phyloP scores from a whole-genome alignment of 352 stramenopile species.

The Phytopythium ostracodes region DNA sequence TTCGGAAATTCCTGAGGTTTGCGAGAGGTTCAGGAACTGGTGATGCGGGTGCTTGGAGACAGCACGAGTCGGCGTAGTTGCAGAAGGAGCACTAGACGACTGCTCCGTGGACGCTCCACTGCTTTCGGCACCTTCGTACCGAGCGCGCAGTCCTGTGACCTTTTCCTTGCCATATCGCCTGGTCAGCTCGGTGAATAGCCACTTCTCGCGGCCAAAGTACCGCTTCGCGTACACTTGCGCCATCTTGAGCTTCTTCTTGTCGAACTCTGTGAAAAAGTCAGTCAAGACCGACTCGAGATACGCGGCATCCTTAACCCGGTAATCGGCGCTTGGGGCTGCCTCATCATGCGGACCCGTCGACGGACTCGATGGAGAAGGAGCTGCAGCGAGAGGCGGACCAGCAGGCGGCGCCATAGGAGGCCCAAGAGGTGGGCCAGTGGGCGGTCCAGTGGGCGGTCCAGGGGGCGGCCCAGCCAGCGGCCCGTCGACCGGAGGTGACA shows the following conservation, averaged over 20 bases:
- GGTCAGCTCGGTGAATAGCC: conserved; percentile 58
- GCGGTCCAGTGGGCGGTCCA: no score
- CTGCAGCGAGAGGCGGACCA: conserved; percentile 4
- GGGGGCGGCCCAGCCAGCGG: not conserved
- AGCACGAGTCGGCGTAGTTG: conserved; percentile 1
- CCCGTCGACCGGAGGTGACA: not conserved
- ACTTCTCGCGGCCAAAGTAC: conserved; percentile 65
- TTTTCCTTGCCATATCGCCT: conserved; percentile 56
- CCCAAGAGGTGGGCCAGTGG: conserved; percentile 1
- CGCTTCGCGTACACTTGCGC: conserved; percentile 58
- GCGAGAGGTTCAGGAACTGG: conserved; percentile 19
- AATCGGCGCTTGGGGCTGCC: not conserved
- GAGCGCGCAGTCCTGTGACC: conserved; percentile 32
- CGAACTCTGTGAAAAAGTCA: conserved; percentile 60
- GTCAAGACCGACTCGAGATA: conserved; percentile 52
- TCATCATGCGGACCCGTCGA: not conserved
- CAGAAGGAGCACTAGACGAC: not conserved
- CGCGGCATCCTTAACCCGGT: conserved; percentile 9
- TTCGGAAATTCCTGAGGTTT: not conserved
- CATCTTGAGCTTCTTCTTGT: conserved; percentile 59
- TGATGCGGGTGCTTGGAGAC: conserved; percentile 19
- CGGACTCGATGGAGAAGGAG: not conserved
- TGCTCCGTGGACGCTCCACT: not conserved
- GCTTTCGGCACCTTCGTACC: conserved; percentile 14
- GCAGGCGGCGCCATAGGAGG: not conserved